A percentile compares a stretch with the other conserved stretches of the same genome.
Conservation (phyloP, 2,329 filamentous ascomycete genomes). For the Sarocladium strictum region DNA sequence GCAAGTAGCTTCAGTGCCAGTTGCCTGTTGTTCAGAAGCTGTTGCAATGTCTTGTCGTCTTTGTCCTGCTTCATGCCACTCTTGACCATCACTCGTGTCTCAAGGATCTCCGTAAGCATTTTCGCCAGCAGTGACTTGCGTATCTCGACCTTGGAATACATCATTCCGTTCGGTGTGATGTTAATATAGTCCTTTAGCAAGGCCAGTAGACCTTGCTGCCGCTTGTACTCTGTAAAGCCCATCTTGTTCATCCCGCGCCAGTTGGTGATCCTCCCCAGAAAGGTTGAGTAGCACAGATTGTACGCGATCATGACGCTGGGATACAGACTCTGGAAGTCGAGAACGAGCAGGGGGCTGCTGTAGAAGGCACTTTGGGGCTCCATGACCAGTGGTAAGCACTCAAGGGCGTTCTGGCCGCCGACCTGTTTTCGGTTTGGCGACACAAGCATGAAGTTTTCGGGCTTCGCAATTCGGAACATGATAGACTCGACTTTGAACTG, state of each 20-base stretch:
- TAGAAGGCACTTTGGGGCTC: conserved; percentile 96
- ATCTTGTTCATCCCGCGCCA: conserved; percentile 95
- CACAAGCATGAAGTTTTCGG: conserved; percentile 85
- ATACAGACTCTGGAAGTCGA: conserved; percentile 95
- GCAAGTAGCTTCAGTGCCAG: conserved; percentile 91
- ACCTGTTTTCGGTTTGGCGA: conserved; percentile 91
- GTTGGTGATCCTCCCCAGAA: conserved; percentile 73
- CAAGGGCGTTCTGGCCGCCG: conserved; percentile 85
- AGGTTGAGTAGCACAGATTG: conserved; percentile 98
- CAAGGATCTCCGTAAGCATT: conserved; percentile 93
- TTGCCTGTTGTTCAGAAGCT: conserved; percentile 87
- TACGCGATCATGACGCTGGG: conserved; percentile 99
- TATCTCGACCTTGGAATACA: conserved; percentile 82
- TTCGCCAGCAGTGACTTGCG: conserved; percentile 88
- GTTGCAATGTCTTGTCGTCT: conserved; percentile 78
- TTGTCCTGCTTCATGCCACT: conserved; percentile 92
- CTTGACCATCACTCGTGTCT: conserved; percentile 97
- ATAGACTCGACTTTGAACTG: conserved; percentile 98
- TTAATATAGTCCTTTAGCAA: conserved; percentile 82
- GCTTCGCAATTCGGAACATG: conserved; percentile 98
- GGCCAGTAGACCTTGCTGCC: conserved; percentile 67
- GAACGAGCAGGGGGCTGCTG: conserved; percentile 77
- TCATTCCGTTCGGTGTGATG: conserved; percentile 91
- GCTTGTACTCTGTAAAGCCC: conserved; percentile 83
- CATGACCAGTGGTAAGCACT: conserved; percentile 94